Evolutionary conservation across 805 yeast species (phyloP).

Genomic region (Candida bentonensis): DNA sequence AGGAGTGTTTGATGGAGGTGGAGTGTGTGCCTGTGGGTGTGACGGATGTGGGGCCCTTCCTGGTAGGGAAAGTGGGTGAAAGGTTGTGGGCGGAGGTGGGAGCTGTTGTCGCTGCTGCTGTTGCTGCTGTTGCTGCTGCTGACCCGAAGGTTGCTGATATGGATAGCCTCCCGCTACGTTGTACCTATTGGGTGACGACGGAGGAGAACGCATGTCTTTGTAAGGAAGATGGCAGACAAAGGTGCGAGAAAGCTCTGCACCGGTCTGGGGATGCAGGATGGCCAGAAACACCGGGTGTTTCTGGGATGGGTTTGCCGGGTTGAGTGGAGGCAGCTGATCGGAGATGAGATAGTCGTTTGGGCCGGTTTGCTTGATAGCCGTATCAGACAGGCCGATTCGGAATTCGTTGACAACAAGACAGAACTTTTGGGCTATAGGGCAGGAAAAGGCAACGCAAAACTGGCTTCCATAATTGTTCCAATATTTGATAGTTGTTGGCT

Average conservation of each 20-base stretch:
- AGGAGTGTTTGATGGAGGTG: neutral
- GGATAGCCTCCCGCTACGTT: slow-evolving; percentile 8
- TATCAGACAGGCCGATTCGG: neutral
- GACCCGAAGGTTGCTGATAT: slow-evolving; percentile 3
- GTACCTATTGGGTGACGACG: slow-evolving; percentile 6
- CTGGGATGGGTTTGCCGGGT: slow-evolving; percentile 2
- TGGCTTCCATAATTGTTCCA: slow-evolving; percentile 1
- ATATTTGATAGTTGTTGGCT: neutral
- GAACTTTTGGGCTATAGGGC: neutral
- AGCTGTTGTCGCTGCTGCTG: slow-evolving; percentile 4
- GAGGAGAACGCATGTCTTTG: slow-evolving; percentile 5
- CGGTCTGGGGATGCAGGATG: slow-evolving; percentile 4
- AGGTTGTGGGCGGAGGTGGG: neutral
- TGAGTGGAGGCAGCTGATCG: slow-evolving; percentile 7
- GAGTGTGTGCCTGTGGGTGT: slow-evolving; percentile 1
- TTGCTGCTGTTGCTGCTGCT: slow-evolving; percentile 4
- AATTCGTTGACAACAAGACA: neutral
- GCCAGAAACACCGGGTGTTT: slow-evolving; percentile 6
- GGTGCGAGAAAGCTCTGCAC: slow-evolving; percentile 4
- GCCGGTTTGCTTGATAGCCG: neutral
- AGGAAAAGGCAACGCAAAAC: neutral
- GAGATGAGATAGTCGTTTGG: slow-evolving; percentile 6
- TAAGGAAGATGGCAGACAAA: slow-evolving; percentile 9
- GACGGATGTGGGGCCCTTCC: neutral
- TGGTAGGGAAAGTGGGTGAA: neutral